These are phyloP conservation scores for Kuraishia cidri DNA, from an alignment of 805 yeast species.

Conservation along the genomic window DNA sequence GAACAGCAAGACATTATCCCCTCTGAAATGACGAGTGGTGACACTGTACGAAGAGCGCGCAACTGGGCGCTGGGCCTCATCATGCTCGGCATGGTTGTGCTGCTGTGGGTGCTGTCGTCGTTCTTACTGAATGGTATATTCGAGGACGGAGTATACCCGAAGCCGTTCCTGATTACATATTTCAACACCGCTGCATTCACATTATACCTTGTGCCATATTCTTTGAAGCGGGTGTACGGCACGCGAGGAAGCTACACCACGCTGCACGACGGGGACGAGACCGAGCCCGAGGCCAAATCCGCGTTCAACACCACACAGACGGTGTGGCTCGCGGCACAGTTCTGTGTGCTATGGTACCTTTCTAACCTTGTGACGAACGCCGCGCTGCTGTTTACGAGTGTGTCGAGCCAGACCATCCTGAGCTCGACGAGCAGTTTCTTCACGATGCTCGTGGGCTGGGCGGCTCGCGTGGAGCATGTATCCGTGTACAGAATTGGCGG, in stretches of 20 bases:
- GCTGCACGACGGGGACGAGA: background rate
- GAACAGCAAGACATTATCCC: background rate
- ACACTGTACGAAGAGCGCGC: conserved; percentile 2
- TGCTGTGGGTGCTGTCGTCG: conserved; percentile 88
- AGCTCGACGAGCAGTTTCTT: conserved; percentile 92
- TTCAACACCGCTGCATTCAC: conserved; percentile 81
- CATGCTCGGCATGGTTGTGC: conserved; percentile 65
- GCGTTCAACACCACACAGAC: conserved; percentile 50
- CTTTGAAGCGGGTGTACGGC: conserved; percentile 6
- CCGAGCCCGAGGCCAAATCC: background rate
- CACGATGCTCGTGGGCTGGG: conserved; percentile 75
- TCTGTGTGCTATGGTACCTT: conserved; percentile 81
- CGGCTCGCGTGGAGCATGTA: conserved; percentile 63
- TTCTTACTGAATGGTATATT: conserved; percentile 75
- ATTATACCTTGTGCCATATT: conserved; percentile 63
- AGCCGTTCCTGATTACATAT: conserved; percentile 91
- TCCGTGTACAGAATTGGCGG: conserved; percentile 61
- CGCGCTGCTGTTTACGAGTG: conserved; percentile 80
- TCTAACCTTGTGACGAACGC: conserved; percentile 90
- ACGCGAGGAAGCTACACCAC: background rate
- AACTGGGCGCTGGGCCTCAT: conserved; percentile 75
- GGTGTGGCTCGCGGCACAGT: conserved; percentile 64
- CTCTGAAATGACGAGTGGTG: background rate
- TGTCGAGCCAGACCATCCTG: conserved; percentile 88
- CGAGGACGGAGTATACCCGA: conserved; percentile 51